Conservation (phyloP, 2,329 filamentous ascomycete genomes). For the Phialemonium atrogriseum region DNA sequence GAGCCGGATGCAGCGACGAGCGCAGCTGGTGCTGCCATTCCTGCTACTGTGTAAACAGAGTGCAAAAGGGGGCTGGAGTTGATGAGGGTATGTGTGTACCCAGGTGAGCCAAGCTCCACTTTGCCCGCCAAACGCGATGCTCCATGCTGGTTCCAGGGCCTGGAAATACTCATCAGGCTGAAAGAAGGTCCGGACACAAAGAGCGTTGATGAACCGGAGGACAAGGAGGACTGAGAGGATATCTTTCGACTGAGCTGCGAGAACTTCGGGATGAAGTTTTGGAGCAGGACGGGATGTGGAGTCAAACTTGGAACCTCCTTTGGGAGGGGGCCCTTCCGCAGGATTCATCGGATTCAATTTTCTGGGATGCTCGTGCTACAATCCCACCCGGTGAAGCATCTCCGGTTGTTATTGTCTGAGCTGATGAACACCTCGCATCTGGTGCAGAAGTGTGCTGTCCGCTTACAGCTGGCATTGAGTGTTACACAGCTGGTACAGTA, state of each 20-base stretch:
- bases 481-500: too few relatives aligned
- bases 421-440: too few relatives aligned
- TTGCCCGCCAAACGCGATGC: conserved; percentile 66
- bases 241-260: conserved; percentile 23
- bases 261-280: conserved; percentile 17
- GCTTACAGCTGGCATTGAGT: too few relatives aligned
- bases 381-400: too few relatives aligned
- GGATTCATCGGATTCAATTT: too few relatives aligned
- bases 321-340: too few relatives aligned
- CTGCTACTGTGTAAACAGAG: conserved; percentile 37
- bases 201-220: conserved; percentile 72
- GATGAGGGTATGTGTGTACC: conserved; percentile 45
- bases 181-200: conserved; percentile 81
- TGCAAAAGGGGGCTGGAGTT: conserved; percentile 6
- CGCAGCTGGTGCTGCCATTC: conserved; percentile 88
- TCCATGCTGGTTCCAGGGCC: conserved; percentile 89
- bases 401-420: too few relatives aligned
- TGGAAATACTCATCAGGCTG: conserved; percentile 98
- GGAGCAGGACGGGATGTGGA: conserved; percentile 1
- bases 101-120: conserved; percentile 92
- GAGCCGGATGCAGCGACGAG: conserved; percentile 80
- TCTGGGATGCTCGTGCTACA: too few relatives aligned
- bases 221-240: conserved; percentile 41
- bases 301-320: too few relatives aligned
- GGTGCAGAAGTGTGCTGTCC: too few relatives aligned